A percentile compares a stretch with the other conserved stretches of the same genome.
Evolutionary conservation across 805 yeast genomes (phyloP).

Genomic region (Hyphopichia homilentoma): DNA sequence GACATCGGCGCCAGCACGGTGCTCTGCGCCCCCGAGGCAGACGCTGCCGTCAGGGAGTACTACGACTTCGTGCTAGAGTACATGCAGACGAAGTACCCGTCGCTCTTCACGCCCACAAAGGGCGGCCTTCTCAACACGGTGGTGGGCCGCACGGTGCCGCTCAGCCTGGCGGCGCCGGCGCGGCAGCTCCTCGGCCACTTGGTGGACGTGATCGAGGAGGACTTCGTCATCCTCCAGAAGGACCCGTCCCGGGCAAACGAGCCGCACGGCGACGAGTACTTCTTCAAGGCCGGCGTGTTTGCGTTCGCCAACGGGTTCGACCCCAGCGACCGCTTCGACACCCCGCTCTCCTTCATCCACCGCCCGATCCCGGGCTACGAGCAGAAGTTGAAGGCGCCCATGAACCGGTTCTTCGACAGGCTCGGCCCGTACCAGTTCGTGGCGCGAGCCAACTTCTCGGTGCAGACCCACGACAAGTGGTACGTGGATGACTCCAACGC

Average conservation of each 20-base stretch:
- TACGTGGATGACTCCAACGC: constrained; percentile 39
- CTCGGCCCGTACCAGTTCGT: constrained; percentile 35
- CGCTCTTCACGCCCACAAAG: constrained; percentile 20
- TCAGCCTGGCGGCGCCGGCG: constrained; percentile 6
- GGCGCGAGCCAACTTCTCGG: constrained; percentile 37
- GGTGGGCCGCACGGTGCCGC: constrained; percentile 20
- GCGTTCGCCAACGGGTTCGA: constrained; percentile 45
- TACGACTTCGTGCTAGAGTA: constrained; percentile 27
- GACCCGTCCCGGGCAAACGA: constrained; percentile 26
- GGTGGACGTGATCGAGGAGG: constrained; percentile 35
- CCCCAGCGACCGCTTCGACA: constrained; percentile 34
- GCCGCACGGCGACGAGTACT: constrained; percentile 33
- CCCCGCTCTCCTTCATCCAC: constrained; percentile 35
- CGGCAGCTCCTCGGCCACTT: constrained; percentile 18
- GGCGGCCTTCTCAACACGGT: constrained; percentile 22
- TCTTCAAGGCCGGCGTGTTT: constrained; percentile 41
- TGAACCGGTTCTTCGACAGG: constrained; percentile 39
- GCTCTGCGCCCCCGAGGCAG: constrained; percentile 28
- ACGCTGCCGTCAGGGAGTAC: constrained; percentile 32
- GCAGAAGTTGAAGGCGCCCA: constrained; percentile 32
- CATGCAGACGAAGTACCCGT: constrained; percentile 38
- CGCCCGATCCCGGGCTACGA: constrained; percentile 42
- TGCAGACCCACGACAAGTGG: constrained; percentile 32
- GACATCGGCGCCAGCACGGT: constrained; percentile 27
- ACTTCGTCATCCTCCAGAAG: constrained; percentile 34